Conservation (phyloP, 1,284 basidiomycete genomes). For the Rhizoctonia solani region DNA sequence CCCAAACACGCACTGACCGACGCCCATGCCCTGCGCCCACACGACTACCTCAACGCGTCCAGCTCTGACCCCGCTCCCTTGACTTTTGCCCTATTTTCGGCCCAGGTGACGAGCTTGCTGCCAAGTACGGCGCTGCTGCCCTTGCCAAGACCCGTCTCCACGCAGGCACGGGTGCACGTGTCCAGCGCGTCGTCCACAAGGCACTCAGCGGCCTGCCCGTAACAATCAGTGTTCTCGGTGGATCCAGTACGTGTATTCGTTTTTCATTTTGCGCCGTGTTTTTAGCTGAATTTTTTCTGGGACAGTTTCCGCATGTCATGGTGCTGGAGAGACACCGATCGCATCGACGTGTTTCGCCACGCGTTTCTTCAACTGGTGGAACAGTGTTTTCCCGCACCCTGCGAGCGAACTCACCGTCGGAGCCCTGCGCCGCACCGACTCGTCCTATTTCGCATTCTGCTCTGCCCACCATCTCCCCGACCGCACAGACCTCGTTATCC, state of each 20-base stretch:
- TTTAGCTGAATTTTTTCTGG: neutral
- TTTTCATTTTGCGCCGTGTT: neutral
- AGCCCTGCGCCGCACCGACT: slow-evolving; percentile 84
- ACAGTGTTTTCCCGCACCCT: slow-evolving; percentile 90
- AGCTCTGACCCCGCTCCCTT: slow-evolving; percentile 72
- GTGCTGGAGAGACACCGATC: slow-evolving; percentile 89
- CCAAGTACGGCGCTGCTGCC: slow-evolving; percentile 75
- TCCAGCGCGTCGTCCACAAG: slow-evolving; percentile 82
- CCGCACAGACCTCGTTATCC: slow-evolving; percentile 85
- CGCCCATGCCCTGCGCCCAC: slow-evolving; percentile 44
- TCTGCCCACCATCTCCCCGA: slow-evolving; percentile 89
- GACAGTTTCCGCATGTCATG: slow-evolving; percentile 87
- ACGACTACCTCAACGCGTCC: slow-evolving; percentile 51
- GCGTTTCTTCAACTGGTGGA: slow-evolving; percentile 94
- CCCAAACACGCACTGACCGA: slow-evolving; percentile 53
- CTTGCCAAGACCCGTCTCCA: slow-evolving; percentile 80
- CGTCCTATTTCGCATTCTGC: slow-evolving; percentile 92
- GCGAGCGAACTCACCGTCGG: slow-evolving; percentile 95
- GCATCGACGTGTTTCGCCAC: slow-evolving; percentile 86
- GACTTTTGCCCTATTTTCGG: slow-evolving; percentile 88
- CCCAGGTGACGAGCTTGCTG: slow-evolving; percentile 74
- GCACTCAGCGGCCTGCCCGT: slow-evolving; percentile 85
- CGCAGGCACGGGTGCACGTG: slow-evolving; percentile 78
- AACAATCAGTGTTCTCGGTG: slow-evolving; percentile 88
- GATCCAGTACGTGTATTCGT: slow-evolving; percentile 75